Evolutionary conservation across 2,329 filamentous ascomycete genomes (phyloP).

Genomic region (Ceratocystis cacaofunesta): DNA sequence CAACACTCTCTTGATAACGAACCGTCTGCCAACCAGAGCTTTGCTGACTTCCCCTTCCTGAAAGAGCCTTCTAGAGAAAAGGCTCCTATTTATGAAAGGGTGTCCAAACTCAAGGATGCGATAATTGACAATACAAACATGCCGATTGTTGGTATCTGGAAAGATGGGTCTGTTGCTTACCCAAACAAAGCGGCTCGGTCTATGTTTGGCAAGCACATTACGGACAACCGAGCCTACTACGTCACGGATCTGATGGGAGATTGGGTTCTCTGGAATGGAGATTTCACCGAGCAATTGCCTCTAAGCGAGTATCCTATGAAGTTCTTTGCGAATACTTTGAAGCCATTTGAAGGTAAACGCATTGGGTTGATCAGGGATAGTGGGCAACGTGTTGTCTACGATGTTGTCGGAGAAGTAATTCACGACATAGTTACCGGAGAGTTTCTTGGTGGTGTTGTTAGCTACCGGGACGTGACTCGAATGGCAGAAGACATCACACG

Average conservation of each 20-base stretch:
- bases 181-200: constrained; percentile 51
- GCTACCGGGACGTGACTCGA: constrained; percentile 56
- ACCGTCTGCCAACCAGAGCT: too few relatives aligned
- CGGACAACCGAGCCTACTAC: constrained; percentile 23
- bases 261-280: constrained; percentile 49
- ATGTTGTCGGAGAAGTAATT: constrained; percentile 53
- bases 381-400: constrained; percentile 41
- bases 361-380: constrained; percentile 45
- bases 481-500: constrained; percentile 54
- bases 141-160: constrained; percentile 68
- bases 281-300: constrained; percentile 45
- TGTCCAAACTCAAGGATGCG: constrained; percentile 61
- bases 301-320: constrained; percentile 52
- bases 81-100: constrained; percentile 56
- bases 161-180: constrained; percentile 57
- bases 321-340: constrained; percentile 45
- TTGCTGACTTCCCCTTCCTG: not conserved
- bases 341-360: constrained; percentile 42
- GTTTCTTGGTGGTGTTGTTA: constrained; percentile 57
- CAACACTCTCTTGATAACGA: not conserved
- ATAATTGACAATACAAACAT: constrained; percentile 60
- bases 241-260: constrained; percentile 39
- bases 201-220: constrained; percentile 33
- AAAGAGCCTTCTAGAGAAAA: constrained; percentile 21
- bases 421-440: constrained; percentile 52